Base-by-base conservation (phyloP, 139 green algal species). In the Chlorella sorokiniana region DNA sequence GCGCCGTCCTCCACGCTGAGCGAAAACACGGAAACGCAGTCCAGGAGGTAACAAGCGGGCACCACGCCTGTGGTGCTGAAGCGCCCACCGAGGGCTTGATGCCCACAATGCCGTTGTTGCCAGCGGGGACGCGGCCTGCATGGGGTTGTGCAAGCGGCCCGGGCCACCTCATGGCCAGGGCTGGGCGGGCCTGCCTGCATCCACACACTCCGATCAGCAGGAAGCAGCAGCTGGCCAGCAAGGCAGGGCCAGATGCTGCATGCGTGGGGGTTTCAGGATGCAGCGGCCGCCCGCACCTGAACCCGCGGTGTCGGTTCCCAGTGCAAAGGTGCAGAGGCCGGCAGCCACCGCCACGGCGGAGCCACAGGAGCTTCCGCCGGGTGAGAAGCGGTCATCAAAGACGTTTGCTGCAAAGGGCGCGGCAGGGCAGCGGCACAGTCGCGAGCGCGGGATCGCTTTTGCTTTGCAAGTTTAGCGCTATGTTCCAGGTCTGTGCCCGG, bases 251-350 rank as follows among this genome's bases (percentile, higher is more conserved):
- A n/a, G n/a, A n/a, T n/a, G n/a, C n/a, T n/a, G n/a, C n/a, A n/a
- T n/a, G n/a, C n/a, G n/a, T n/a, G n/a, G n/a, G n/a, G n/a, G n/a
- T n/a, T n/a, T n/a, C n/a, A n/a, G 48, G 48, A 59, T 16, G 48
- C 48, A 59, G 16, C n/a, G n/a, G n/a, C 48, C 14, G 48, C 48
- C 56, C 65, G 41, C 37, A 76, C 89, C 92, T 69, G 87, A 93
- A 27, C 93, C 93, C 0, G 92, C 93, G 9, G 93, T 97, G 86
- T 97, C 93, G 7, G 93, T 97, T 31, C 93, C 93, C 62, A 97
- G 83, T 2, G 93, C 93, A 89, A 96, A 95, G 41, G 62, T 89
- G 61, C 94, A 82, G 20, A 95, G 75, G 4, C 92, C 86, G 0
- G 20, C 48, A 4, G 87, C 93, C 44, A 97, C 93, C 0, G 90